These are phyloP conservation scores for Fusarium sp. DNA, from an alignment of 2,329 filamentous ascomycete species.

Conservation along the genomic window DNA sequence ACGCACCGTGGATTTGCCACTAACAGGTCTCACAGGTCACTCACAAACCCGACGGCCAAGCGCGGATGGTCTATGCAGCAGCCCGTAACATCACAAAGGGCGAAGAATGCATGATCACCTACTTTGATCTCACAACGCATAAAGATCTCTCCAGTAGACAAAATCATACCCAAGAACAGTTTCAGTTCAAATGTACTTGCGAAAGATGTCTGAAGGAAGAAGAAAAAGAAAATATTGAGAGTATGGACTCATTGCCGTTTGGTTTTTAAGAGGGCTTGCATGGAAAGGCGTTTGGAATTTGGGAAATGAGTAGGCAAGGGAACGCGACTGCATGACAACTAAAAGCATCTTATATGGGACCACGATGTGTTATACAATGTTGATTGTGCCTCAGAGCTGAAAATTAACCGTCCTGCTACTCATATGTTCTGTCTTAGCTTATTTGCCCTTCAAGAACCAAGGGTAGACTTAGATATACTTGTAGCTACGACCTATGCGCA, in stretches of 20 bases:
- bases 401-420: accelerated
- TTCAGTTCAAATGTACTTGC: constrained; percentile 41
- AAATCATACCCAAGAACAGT: constrained; percentile 28
- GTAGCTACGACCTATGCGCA: not conserved
- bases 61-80: constrained; percentile 41
- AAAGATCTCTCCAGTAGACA: constrained; percentile 31
- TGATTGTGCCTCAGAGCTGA: not conserved
- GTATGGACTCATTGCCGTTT: constrained; percentile 36
- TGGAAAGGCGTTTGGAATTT: not conserved
- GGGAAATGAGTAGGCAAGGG: not conserved
- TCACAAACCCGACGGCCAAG: constrained; percentile 37
- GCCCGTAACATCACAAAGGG: constrained; percentile 35
- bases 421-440: not conserved
- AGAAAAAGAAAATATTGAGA: constrained; percentile 29
- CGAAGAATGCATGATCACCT: constrained; percentile 43
- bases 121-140: constrained; percentile 38
- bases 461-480: too few species aligned
- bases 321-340: accelerated
- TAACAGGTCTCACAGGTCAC: constrained; percentile 28
- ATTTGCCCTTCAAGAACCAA: too few species aligned
- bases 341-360: accelerated
- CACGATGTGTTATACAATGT: accelerated
- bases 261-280: not conserved
- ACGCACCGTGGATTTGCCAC: accelerated
- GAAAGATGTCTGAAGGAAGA: constrained; percentile 39